These are phyloP conservation scores for Purpureocillium takamizusanense DNA, from an alignment of 2,329 filamentous ascomycete species.

Conservation along the genomic window DNA sequence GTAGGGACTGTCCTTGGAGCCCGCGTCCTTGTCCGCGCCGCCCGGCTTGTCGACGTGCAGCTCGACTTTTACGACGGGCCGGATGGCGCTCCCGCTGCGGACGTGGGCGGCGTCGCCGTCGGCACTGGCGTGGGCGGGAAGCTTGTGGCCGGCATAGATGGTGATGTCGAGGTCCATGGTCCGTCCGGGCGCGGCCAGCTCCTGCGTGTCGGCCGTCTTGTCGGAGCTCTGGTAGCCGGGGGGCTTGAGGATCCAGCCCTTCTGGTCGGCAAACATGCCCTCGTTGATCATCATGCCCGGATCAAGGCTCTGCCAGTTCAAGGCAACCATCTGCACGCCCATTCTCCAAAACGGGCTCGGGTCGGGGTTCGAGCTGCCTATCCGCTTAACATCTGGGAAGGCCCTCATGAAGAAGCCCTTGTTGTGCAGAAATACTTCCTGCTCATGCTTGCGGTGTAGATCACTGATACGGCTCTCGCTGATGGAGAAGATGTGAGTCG, in stretches of 20 bases:
- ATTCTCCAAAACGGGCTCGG: constrained; percentile 86
- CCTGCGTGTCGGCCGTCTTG: constrained; percentile 28
- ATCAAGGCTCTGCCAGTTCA: constrained; percentile 96
- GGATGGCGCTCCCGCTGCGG: constrained; percentile 32
- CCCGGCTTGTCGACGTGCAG: constrained; percentile 63
- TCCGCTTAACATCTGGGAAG: constrained; percentile 70
- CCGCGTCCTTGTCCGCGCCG: constrained; percentile 20
- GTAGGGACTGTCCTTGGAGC: constrained; percentile 41
- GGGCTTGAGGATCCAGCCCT: constrained; percentile 83
- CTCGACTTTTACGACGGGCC: constrained; percentile 70
- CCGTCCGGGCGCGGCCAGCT: constrained; percentile 35
- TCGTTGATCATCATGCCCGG: constrained; percentile 94
- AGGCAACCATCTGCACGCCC: constrained; percentile 93
- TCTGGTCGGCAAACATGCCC: constrained; percentile 85
- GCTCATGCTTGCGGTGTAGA: constrained; percentile 51
- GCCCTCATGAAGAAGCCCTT: constrained; percentile 81
- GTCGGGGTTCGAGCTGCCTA: constrained; percentile 91
- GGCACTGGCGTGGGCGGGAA: constrained; percentile 30
- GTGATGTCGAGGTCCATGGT: constrained; percentile 62
- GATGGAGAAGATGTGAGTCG: constrained; percentile 76
- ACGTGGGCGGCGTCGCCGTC: constrained; percentile 19
- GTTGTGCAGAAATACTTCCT: constrained; percentile 80
- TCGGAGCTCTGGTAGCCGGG: constrained; percentile 54
- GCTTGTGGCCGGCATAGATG: constrained; percentile 66
- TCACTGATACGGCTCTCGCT: constrained; percentile 66